phyloP scores from a whole-genome alignment of 768 basidiomycete species.

The Agaricus subrufescens region DNA sequence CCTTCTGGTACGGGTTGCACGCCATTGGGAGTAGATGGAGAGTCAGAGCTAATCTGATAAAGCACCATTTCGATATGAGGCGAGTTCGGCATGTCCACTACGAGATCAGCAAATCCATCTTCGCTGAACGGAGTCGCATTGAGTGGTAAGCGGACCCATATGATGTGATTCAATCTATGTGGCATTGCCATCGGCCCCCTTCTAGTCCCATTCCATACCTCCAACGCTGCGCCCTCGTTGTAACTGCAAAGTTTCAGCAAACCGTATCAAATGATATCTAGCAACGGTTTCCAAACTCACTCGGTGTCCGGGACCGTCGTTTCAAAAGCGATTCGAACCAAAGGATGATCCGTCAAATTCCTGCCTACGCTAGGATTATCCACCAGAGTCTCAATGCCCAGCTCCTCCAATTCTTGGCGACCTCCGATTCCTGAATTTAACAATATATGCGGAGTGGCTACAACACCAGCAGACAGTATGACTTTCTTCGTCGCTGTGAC shows the following conservation, averaged over 20 bases:
- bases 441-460: constrained; percentile 1
- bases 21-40: background rate
- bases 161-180: background rate
- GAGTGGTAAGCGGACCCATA: background rate
- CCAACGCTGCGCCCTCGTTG: background rate
- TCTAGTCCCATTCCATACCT: background rate
- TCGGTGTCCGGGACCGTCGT: background rate
- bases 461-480: background rate
- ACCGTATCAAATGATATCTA: background rate
- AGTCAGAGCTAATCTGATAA: background rate
- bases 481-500: constrained; percentile 4
- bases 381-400: background rate
- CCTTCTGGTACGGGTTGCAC: background rate
- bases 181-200: background rate
- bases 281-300: background rate
- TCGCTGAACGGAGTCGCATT: constrained; percentile 6
- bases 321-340: background rate
- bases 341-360: constrained; percentile 2
- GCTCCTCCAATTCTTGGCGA: background rate
- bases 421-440: constrained; percentile 4
- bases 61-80: background rate
- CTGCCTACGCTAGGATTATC: constrained; percentile 8
- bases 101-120: background rate
- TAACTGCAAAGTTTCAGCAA: background rate
- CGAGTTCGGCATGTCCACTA: background rate